These are phyloP conservation scores for Aristolochia contorta DNA, from an alignment of 164 flowering plant species.

Conservation along the genomic window DNA sequence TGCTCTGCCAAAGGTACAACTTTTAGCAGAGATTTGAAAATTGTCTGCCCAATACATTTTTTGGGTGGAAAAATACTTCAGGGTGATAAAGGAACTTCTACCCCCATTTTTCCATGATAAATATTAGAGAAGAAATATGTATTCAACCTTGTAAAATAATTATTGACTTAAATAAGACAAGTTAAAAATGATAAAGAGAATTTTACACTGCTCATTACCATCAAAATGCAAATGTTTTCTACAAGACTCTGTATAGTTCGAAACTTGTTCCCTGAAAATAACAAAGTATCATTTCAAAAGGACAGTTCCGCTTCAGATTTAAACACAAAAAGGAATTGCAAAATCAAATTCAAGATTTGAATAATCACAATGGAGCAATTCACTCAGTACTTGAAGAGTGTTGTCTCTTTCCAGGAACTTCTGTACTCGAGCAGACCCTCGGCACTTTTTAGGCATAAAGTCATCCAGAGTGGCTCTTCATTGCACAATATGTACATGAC, in stretches of 20 bases:
- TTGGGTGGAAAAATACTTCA: too few relatives aligned
- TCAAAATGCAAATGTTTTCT: conserved; percentile 44
- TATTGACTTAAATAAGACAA: neutral
- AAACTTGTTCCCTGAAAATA: conserved; percentile 35
- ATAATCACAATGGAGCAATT: neutral
- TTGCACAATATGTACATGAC: conserved; percentile 88
- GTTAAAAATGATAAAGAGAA: neutral
- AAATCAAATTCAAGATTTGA: neutral
- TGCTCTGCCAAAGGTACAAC: neutral
- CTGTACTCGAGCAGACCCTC: conserved; percentile 52
- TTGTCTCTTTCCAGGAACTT: conserved; percentile 88
- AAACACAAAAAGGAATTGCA: neutral
- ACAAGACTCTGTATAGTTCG: conserved; percentile 19
- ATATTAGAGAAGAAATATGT: too few relatives aligned
- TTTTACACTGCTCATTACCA: conserved; percentile 33
- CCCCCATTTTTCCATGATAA: too few relatives aligned
- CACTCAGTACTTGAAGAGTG: conserved; percentile 37
- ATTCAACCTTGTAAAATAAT: neutral
- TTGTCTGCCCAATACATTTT: neutral
- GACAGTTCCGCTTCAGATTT: too few relatives aligned
- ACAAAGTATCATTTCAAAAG: neutral
- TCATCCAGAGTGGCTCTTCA: conserved; percentile 98
- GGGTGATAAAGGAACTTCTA: too few relatives aligned
- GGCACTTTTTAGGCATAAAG: conserved; percentile 40
- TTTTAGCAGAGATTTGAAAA: neutral